phyloP scores from a whole-genome alignment of 2,329 filamentous ascomycete species.

The Ciborinia camelliae region DNA sequence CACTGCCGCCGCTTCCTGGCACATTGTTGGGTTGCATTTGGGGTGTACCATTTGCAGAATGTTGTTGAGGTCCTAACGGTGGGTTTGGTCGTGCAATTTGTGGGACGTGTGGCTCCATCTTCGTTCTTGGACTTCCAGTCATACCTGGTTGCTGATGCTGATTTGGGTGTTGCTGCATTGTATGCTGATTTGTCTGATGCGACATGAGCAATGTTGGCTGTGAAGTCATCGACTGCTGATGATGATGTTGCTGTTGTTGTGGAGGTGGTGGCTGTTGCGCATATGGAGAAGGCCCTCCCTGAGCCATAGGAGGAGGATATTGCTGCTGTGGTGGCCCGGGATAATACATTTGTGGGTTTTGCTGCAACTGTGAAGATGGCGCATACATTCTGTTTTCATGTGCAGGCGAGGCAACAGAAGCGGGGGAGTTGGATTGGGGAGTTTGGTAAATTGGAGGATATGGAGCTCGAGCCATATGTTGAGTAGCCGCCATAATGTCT shows the following conservation, averaged over 20 bases:
- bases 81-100: conserved; percentile 60
- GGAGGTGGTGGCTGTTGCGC: conserved; percentile 51
- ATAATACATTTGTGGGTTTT: conserved; percentile 76
- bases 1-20: conserved; percentile 44
- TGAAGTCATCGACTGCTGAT: conserved; percentile 58
- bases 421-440: conserved; percentile 90
- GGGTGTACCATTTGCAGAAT: conserved; percentile 41
- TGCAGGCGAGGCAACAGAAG: conserved; percentile 85
- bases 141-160: conserved; percentile 56
- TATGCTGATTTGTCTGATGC: conserved; percentile 53
- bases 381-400: conserved; percentile 90
- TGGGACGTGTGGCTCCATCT: conserved; percentile 60
- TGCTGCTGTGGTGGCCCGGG: conserved; percentile 51
- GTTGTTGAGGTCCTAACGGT: conserved; percentile 45
- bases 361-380: conserved; percentile 72
- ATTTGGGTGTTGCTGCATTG: conserved; percentile 55
- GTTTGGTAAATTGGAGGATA: conserved; percentile 90
- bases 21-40: conserved; percentile 44
- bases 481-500: conserved; percentile 64
- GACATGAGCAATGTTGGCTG: conserved; percentile 67
- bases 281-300: conserved; percentile 59
- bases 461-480: conserved; percentile 67
- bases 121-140: conserved; percentile 59
- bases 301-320: conserved; percentile 62
- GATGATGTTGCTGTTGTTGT: conserved; percentile 35